Base-by-base conservation (phyloP, 1,284 basidiomycete genomes). In the Cutaneotrichosporon cutaneum region DNA sequence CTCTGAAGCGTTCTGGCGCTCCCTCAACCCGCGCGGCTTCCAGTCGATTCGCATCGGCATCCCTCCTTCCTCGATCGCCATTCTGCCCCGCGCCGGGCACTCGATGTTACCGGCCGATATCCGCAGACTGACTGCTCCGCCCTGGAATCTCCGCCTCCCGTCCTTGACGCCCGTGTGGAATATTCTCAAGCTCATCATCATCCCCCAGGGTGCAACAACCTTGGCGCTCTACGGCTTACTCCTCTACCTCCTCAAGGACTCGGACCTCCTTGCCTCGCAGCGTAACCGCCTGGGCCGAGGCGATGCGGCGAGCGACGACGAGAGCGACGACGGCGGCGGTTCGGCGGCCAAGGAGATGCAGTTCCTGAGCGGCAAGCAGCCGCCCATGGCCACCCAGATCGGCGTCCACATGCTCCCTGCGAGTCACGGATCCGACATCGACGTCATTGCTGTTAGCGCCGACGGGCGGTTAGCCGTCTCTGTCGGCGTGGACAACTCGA, bases 171-270 rank as follows among this genome's bases (percentile, higher is more conserved):
- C 82, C 7, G 69, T 90, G 8, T 80, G 88, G 53, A 90, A 90
- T 86, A 78, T 91, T 39, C 70, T 89, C 73, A 91, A 90, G 78
- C 88, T 93, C 64, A 87, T 96, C 72, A 81, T 94, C 1, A 76
- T 92, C 1, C 95, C 95, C 0, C 95, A 96, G 72, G 85, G 86
- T 2, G 83, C 83, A 2, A 95, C 93, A 0, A 89, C 90, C 3
- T 81, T 84, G 35, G 77, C 85, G 2, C 82, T 98, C 3, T 97
- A 90, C 76, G 83, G 85, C 9, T 79, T 98, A 22, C 81, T 96
- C 14, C 83, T 92, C n/a, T 94, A 94, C 74, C 83, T 99, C 1
- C 82, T 97, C 62, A 95, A 95, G 80, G 89, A 96, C 68, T 87
- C 92, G 0, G 93, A 98, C 64, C 84, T 94, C 2, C 84, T 97